Base-by-base conservation (phyloP, 768 basidiomycete species). In the Lentinula aciculospora region DNA sequence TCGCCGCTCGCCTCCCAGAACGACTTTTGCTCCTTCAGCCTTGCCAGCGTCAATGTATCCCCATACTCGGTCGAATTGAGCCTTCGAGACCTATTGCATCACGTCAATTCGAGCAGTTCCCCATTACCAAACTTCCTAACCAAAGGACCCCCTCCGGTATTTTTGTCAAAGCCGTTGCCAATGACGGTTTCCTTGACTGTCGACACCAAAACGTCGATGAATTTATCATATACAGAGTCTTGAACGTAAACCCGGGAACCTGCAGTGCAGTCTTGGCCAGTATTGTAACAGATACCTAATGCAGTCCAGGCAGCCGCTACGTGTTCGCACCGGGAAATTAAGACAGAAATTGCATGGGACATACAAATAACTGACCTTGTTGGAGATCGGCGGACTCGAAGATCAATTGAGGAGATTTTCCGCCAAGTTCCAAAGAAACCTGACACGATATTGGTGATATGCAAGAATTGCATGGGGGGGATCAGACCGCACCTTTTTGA, bases 191-290 rank as follows among this genome's bases (percentile, higher is more conserved):
- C 78, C 64, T 87, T 83, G 19, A 87, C 84, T 67, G 86, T 87
- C 21, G 74, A 71, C 12, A 87, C 80, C 39, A 94, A 72, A 54
- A 86, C 62, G 28, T 76, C 69, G 29, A 95, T 65, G 69, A 97
- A 95, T 68, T 84, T 86, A 68, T 97, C 92, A 68, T 97, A 91
- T 53, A 95, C 78, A 23, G 81, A 79, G 54, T 94, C 88, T 67
- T 98, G 94, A 21, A 93, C 92, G 67, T 91, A 94, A 36, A 94
- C 74, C 13, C 95, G 83, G 32, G 93, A 95, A 39, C 95, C 93
- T 23, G 94, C 94, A 3, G 90, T 92, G 70, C 95, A 97, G 67
- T 93, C 91, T 71, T 96, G 92, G n/a, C 92, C 92, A 34, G 88
- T 84, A 64, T 92, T 92, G 72, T 90, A 94, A 64, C 87, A 85